phyloP scores from a whole-genome alignment of 495 filamentous ascomycete genomes.

The Lasiosphaeria hispida region DNA sequence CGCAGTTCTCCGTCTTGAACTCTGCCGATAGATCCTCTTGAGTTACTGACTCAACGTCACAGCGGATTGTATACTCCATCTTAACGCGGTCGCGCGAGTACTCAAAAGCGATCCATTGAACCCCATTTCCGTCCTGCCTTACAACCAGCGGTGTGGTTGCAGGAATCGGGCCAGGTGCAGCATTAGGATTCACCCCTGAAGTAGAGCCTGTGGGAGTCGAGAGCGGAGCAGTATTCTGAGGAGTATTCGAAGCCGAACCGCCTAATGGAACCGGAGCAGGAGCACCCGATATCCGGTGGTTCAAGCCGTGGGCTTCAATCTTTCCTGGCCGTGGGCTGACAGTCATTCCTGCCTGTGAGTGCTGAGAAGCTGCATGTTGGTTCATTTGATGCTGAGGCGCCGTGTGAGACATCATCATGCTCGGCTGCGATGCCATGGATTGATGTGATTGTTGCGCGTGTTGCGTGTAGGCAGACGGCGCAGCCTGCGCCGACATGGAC shows the following conservation, averaged over 20 bases:
- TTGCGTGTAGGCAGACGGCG: constrained; percentile 71
- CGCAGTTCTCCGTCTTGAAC: constrained; percentile 97
- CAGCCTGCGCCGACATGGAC: constrained; percentile 62
- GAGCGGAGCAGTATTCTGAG: constrained; percentile 53
- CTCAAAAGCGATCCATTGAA: constrained; percentile 99
- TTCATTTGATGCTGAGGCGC: constrained; percentile 49
- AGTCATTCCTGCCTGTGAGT: constrained; percentile 53
- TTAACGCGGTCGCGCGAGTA: constrained; percentile 97
- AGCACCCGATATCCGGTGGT: constrained; percentile 51
- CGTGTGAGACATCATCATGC: constrained; percentile 59
- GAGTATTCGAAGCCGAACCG: constrained; percentile 37
- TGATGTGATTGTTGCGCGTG: constrained; percentile 72
- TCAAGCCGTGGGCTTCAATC: constrained; percentile 56
- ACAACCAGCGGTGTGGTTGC: constrained; percentile 95
- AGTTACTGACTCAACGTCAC: constrained; percentile 95
- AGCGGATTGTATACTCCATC: constrained; percentile 99
- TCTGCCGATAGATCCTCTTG: constrained; percentile 79
- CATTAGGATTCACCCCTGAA: constrained; percentile 72
- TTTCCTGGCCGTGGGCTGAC: constrained; percentile 60
- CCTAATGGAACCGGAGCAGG: constrained; percentile 55
- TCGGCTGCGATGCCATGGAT: constrained; percentile 51
- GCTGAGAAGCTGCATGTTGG: constrained; percentile 44
- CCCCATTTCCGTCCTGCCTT: constrained; percentile 91
- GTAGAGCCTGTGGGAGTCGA: constrained; percentile 46
- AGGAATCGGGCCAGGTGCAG: constrained; percentile 97